Conservation (phyloP, 2,329 filamentous ascomycete species). For the Claviceps sorghi region DNA sequence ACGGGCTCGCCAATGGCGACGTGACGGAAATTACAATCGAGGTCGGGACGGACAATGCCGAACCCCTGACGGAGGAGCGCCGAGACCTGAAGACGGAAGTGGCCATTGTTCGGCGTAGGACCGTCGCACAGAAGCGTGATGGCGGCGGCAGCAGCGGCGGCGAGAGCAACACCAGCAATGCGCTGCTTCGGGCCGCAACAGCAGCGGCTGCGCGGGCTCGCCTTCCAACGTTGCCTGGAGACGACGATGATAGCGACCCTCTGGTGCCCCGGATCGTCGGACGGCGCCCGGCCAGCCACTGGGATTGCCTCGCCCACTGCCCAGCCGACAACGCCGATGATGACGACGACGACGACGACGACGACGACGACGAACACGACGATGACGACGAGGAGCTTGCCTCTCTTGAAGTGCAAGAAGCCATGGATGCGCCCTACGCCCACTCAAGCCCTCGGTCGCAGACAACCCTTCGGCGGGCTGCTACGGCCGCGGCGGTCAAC, state of each 20-base stretch:
- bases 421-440: slow-evolving; percentile 56
- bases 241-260: slow-evolving; percentile 34
- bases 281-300: slow-evolving; percentile 9
- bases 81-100: slow-evolving; percentile 66
- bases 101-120: slow-evolving; percentile 61
- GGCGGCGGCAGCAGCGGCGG: not conserved
- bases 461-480: slow-evolving; percentile 56
- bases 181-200: slow-evolving; percentile 35
- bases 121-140: slow-evolving; percentile 48
- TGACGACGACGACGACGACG: too few relatives aligned
- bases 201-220: slow-evolving; percentile 18
- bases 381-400: slow-evolving; percentile 29
- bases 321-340: too few relatives aligned
- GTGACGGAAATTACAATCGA: slow-evolving; percentile 52
- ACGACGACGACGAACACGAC: too few relatives aligned
- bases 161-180: slow-evolving; percentile 16
- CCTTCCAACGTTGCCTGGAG: slow-evolving; percentile 14
- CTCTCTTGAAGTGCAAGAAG: slow-evolving; percentile 42
- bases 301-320: slow-evolving; percentile 11
- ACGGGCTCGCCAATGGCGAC: slow-evolving; percentile 39
- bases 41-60: slow-evolving; percentile 55
- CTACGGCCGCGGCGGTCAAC: slow-evolving; percentile 61
- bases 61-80: slow-evolving; percentile 57
- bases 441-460: slow-evolving; percentile 58
- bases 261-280: slow-evolving; percentile 36